Percentiles rank a stretch among this genome's conserved stretches.
These are phyloP conservation scores for Hypoxylon sp. DNA, from an alignment of 2,329 filamentous ascomycete species.

Conservation along the genomic window DNA sequence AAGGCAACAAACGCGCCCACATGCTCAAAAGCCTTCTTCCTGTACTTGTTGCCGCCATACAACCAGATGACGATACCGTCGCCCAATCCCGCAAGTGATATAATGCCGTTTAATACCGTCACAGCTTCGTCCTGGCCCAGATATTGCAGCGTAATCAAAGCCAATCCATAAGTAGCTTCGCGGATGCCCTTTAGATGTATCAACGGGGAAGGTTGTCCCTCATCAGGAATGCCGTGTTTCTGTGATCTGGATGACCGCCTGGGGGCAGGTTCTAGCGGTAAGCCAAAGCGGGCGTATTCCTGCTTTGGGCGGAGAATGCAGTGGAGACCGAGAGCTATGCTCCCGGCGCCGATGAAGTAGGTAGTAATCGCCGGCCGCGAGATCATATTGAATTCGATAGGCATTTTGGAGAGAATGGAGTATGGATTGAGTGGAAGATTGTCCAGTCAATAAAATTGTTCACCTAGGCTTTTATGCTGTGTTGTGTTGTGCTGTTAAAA, in stretches of 20 bases:
- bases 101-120: constrained; percentile 3
- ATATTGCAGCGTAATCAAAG: constrained; percentile 9
- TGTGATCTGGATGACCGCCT: not conserved
- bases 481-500: not conserved
- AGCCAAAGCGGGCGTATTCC: constrained; percentile 26
- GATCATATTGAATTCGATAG: not conserved
- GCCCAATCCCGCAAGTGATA: constrained; percentile 13
- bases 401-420: not conserved
- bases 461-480: constrained; percentile 2
- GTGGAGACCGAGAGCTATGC: constrained; percentile 16
- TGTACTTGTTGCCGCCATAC: constrained; percentile 8
- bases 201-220: constrained; percentile 9
- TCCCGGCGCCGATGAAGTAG: constrained; percentile 21
- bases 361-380: not conserved
- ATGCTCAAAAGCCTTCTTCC: constrained; percentile 6
- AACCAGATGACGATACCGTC: constrained; percentile 24
- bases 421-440: constrained; percentile 1
- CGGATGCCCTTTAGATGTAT: constrained; percentile 27
- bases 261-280: constrained; percentile 16
- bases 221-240: not conserved
- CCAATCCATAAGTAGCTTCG: constrained; percentile 20
- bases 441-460: not conserved
- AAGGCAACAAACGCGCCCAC: constrained; percentile 6
- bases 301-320: constrained; percentile 22
- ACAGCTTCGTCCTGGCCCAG: constrained; percentile 19